These are phyloP conservation scores for Xylariaceae sp. DNA, from an alignment of 2,329 filamentous ascomycete genomes.

Conservation along the genomic window DNA sequence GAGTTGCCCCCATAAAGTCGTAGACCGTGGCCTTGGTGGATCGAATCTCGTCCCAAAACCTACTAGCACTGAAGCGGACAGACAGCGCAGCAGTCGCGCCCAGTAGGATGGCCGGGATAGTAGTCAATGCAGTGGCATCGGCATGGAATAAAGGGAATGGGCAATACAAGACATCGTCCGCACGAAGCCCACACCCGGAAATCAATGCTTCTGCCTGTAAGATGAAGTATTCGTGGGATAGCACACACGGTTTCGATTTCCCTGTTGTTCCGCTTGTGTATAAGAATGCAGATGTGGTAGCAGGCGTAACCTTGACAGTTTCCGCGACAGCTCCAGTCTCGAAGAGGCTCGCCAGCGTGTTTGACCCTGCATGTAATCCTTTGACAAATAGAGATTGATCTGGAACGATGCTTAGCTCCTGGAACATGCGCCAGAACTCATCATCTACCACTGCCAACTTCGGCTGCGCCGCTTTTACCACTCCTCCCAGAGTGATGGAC, in stretches of 20 bases:
- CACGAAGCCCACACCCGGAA: background rate
- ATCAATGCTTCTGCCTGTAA: constrained; percentile 4
- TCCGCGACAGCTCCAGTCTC: background rate
- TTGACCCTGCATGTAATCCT: background rate
- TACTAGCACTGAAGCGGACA: constrained; percentile 1
- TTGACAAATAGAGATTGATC: background rate
- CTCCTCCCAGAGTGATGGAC: background rate
- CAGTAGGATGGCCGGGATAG: constrained; percentile 1
- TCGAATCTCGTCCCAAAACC: constrained; percentile 9
- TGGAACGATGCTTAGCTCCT: background rate
- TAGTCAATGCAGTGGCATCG: constrained; percentile 5
- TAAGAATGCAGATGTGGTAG: background rate
- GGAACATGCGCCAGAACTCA: background rate
- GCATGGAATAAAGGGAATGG: constrained; percentile 6
- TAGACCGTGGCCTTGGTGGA: background rate
- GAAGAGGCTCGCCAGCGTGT: background rate
- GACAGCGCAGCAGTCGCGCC: constrained; percentile 1
- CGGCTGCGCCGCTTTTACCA: constrained; percentile 1
- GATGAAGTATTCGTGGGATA: constrained; percentile 10
- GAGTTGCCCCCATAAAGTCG: constrained; percentile 5
- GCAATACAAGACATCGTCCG: constrained; percentile 1
- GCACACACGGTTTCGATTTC: constrained; percentile 1
- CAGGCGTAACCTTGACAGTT: background rate
- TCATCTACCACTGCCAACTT: constrained; percentile 1
- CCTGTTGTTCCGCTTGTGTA: constrained; percentile 5